Evolutionary conservation across 805 yeast genomes (phyloP).

Genomic region (Ogataea chonburiensis): DNA sequence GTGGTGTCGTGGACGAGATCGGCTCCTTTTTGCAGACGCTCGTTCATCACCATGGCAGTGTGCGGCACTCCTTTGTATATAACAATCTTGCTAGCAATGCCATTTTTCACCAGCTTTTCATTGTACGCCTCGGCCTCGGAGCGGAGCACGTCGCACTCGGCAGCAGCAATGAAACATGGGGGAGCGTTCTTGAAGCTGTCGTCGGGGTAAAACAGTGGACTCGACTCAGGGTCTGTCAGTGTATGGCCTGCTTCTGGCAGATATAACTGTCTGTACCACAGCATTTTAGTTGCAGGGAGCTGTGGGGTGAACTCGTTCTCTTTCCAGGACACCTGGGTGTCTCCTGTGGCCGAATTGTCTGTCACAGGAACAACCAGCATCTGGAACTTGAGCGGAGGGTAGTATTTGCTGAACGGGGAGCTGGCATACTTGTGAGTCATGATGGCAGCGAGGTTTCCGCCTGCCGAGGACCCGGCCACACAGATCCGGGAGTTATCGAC

Average conservation of each 20-base stretch:
- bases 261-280: conserved; percentile 44
- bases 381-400: conserved; percentile 40
- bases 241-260: conserved; percentile 41
- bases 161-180: conserved; percentile 42
- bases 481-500: conserved; percentile 37
- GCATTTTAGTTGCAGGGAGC: conserved; percentile 44
- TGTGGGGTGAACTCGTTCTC: conserved; percentile 42
- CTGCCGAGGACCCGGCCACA: conserved; percentile 49
- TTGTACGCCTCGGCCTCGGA: conserved; percentile 45
- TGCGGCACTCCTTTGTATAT: conserved; percentile 46
- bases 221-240: conserved; percentile 35
- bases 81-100: conserved; percentile 34
- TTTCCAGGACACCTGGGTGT: conserved; percentile 38
- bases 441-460: conserved; percentile 40
- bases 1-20: conserved; percentile 9
- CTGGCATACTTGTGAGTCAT: conserved; percentile 35
- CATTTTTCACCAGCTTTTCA: conserved; percentile 37
- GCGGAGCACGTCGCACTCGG: conserved; percentile 44
- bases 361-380: conserved; percentile 44
- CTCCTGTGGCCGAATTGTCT: conserved; percentile 41
- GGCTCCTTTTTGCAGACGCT: conserved; percentile 19
- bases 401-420: conserved; percentile 20
- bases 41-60: conserved; percentile 50
- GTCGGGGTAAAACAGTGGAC: conserved; percentile 42
- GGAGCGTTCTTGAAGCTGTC: conserved; percentile 40